Evolutionary conservation across 306 rosid genomes (phyloP).

Genomic region (Cicer chorassanicum): DNA sequence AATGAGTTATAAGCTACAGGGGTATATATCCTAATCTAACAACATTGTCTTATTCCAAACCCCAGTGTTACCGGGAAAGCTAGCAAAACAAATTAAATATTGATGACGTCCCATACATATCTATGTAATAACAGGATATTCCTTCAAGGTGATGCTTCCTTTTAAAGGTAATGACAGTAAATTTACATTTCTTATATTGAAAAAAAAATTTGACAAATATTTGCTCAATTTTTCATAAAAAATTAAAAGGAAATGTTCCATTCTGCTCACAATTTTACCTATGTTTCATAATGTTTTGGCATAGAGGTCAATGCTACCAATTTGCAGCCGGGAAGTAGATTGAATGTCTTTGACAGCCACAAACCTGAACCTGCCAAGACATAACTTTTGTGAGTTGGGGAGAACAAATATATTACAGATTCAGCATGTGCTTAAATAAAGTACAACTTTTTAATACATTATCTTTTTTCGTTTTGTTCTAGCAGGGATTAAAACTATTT

Average conservation of each 20-base stretch:
- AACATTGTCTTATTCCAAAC: too few relatives aligned
- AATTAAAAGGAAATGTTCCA: slow-evolving; percentile 3
- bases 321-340: slow-evolving; percentile 76
- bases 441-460: too few relatives aligned
- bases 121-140: background rate
- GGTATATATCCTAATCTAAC: too few relatives aligned
- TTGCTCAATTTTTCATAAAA: background rate
- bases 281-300: slow-evolving; percentile 42
- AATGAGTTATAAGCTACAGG: too few relatives aligned
- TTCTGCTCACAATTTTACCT: slow-evolving; percentile 6
- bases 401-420: background rate
- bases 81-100: too few relatives aligned
- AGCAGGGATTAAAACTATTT: too few relatives aligned
- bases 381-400: slow-evolving; percentile 25
- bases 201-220: background rate
- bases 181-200: background rate
- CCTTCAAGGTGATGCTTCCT: slow-evolving; percentile 9
- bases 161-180: background rate
- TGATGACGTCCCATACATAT: too few relatives aligned
- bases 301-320: slow-evolving; percentile 87
- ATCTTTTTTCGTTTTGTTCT: too few relatives aligned
- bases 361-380: slow-evolving; percentile 73
- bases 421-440: background rate
- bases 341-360: slow-evolving; percentile 61
- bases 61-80: too few relatives aligned